A percentile compares a stretch with the other conserved stretches of the same genome.
Conservation (phyloP, 1,284 basidiomycete species). For the Boletus sp. region DNA sequence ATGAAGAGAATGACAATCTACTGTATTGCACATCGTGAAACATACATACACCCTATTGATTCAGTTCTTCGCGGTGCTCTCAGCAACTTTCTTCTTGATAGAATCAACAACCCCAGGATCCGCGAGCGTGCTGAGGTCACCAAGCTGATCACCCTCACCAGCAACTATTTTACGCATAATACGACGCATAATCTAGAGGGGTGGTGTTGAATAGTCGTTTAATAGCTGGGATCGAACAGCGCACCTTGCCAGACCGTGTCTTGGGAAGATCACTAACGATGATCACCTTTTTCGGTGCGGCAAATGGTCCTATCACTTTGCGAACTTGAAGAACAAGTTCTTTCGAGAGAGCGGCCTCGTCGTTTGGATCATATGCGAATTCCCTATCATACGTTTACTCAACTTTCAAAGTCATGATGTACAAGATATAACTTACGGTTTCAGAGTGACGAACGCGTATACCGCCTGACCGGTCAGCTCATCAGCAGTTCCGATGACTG, state of each 20-base stretch:
- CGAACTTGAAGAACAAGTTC: slow-evolving; percentile 93
- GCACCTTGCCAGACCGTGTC: slow-evolving; percentile 93
- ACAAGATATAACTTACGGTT: slow-evolving; percentile 48
- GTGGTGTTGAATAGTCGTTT: not conserved
- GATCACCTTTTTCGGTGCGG: slow-evolving; percentile 89
- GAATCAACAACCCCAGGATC: slow-evolving; percentile 81
- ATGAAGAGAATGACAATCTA: not conserved
- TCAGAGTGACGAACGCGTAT: slow-evolving; percentile 80
- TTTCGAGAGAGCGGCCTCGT: slow-evolving; percentile 75
- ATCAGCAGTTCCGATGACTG: slow-evolving; percentile 83
- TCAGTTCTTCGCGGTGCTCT: slow-evolving; percentile 24
- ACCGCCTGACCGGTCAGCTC: slow-evolving; percentile 89
- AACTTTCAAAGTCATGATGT: not conserved
- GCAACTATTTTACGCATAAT: slow-evolving; percentile 94
- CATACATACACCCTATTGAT: not conserved
- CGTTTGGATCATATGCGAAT: slow-evolving; percentile 67
- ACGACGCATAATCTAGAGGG: slow-evolving; percentile 78
- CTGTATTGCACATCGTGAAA: not conserved
- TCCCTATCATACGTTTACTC: slow-evolving; percentile 48
- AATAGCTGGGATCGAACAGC: slow-evolving; percentile 11
- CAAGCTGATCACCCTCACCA: slow-evolving; percentile 89
- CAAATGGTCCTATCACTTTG: slow-evolving; percentile 94
- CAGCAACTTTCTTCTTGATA: slow-evolving; percentile 74
- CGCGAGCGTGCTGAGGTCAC: slow-evolving; percentile 87
- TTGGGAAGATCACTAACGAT: slow-evolving; percentile 89